Percentiles rank a stretch among this genome's conserved stretches.
phyloP scores from a whole-genome alignment of 495 filamentous ascomycete species.

The Penicillium cataractarum region DNA sequence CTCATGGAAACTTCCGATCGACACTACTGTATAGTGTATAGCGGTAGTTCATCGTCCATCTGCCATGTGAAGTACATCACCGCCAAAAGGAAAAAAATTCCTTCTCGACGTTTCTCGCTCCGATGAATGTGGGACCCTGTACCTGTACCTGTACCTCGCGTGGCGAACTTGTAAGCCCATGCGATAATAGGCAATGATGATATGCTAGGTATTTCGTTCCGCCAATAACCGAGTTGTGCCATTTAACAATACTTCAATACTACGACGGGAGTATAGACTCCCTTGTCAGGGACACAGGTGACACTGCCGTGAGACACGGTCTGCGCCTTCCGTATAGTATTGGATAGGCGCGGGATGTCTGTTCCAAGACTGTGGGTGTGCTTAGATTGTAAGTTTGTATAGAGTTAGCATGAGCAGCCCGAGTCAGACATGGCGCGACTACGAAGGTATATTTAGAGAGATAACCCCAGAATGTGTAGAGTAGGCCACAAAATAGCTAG shows the following conservation, averaged over 20 bases:
- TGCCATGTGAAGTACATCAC: background rate
- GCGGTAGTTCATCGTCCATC: background rate
- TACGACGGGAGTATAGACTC: background rate
- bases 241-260: background rate
- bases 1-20: background rate
- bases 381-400: background rate
- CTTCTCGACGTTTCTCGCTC: constrained; percentile 3
- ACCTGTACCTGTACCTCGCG: background rate
- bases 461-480: background rate
- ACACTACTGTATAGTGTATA: background rate
- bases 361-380: background rate
- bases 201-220: background rate
- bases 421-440: background rate
- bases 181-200: background rate
- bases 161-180: background rate
- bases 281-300: background rate
- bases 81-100: no score
- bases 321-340: background rate
- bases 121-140: background rate
- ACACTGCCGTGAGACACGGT: constrained; percentile 1
- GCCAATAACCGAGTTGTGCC: background rate
- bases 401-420: background rate
- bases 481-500: background rate
- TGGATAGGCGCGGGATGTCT: background rate
- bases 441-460: background rate